Evolutionary conservation across 352 stramenopile species (phyloP).

Genomic region (Stramenopiles sp.): DNA sequence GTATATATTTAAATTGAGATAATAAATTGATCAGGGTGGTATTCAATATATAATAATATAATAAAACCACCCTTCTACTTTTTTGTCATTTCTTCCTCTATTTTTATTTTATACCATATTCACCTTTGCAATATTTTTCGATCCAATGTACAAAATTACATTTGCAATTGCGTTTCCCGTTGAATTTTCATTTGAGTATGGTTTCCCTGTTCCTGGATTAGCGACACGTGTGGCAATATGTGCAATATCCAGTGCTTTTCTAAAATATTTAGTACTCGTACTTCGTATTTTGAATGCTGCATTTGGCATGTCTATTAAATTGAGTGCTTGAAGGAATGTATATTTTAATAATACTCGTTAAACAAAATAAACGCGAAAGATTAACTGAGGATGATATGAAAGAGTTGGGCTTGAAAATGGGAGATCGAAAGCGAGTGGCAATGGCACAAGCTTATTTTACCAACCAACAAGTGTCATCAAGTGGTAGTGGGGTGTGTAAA

Average conservation of each 20-base stretch:
- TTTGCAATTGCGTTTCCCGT: background rate
- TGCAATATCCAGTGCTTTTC: background rate
- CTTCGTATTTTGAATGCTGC: background rate
- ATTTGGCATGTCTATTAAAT: conserved; percentile 3
- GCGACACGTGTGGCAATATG: conserved; percentile 1
- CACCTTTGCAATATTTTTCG: background rate
- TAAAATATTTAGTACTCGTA: background rate
- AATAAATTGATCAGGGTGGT: too few relatives aligned
- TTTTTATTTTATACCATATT: background rate
- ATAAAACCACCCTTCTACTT: background rate
- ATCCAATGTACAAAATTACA: conserved; percentile 4
- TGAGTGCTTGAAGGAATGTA: background rate
- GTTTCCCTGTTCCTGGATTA: conserved; percentile 2
- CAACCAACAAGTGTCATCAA: too few relatives aligned
- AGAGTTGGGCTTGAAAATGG: too few relatives aligned
- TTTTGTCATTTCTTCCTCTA: background rate
- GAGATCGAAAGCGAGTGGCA: too few relatives aligned
- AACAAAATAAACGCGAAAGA: too few relatives aligned
- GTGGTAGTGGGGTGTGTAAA: too few relatives aligned
- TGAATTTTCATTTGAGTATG: conserved; percentile 1
- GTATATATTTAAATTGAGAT: too few relatives aligned
- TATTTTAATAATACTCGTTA: too few relatives aligned
- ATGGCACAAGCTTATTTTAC: too few relatives aligned
- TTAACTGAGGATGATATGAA: too few relatives aligned
- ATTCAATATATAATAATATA: too few relatives aligned